phyloP scores from a whole-genome alignment of 768 basidiomycete genomes.

The Clitopilus hobsonii region DNA sequence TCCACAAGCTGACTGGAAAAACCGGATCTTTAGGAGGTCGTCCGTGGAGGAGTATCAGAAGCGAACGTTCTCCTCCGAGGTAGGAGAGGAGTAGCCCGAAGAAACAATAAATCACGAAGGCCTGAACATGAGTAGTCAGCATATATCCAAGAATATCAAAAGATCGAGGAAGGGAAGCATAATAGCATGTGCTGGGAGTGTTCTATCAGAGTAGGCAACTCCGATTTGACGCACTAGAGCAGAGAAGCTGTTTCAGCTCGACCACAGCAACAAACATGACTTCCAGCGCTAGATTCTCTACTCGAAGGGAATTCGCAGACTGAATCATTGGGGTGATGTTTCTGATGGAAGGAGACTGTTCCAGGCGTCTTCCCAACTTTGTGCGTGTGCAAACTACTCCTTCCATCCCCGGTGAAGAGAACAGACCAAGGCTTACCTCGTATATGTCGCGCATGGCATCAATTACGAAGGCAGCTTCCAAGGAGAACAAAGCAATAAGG shows the following conservation, averaged over 20 bases:
- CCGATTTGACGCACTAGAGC: too few species aligned
- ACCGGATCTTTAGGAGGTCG: slow-evolving; percentile 83
- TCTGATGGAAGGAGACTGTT: too few species aligned
- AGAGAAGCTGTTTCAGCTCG: too few species aligned
- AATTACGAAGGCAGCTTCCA: slow-evolving; percentile 94
- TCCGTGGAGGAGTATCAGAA: slow-evolving; percentile 89
- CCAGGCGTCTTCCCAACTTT: background rate
- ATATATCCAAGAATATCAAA: background rate
- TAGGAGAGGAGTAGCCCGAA: slow-evolving; percentile 79
- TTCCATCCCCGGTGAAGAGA: background rate
- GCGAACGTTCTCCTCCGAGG: slow-evolving; percentile 88
- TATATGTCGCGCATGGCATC: slow-evolving; percentile 94
- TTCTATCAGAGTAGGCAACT: too few species aligned
- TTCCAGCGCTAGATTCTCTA: too few species aligned
- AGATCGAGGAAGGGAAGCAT: background rate
- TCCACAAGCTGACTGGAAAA: slow-evolving; percentile 83
- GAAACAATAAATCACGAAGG: slow-evolving; percentile 93
- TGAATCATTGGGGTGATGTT: too few species aligned
- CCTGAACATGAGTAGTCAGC: slow-evolving; percentile 34
- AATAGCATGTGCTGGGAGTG: background rate
- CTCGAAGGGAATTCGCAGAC: too few species aligned
- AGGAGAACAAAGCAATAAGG: slow-evolving; percentile 87
- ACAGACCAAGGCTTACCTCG: slow-evolving; percentile 56
- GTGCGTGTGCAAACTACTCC: too few species aligned
- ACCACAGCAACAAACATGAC: too few species aligned